phyloP scores from a whole-genome alignment of 495 filamentous ascomycete species.

The Xylaria flabelliformis region DNA sequence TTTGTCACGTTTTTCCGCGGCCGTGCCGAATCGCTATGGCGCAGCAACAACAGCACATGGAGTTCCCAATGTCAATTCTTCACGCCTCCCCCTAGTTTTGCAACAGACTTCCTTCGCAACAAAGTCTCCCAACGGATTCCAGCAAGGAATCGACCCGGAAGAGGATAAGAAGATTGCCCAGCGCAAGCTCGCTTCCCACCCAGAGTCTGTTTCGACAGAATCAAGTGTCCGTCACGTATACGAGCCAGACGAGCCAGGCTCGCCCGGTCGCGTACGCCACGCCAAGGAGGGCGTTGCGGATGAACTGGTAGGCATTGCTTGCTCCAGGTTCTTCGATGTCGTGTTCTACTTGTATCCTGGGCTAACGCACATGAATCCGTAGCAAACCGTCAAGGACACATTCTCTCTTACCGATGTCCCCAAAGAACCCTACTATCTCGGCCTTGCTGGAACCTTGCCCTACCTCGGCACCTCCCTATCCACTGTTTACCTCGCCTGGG shows the following conservation, averaged over 20 bases:
- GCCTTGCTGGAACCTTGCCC: slow-evolving; percentile 86
- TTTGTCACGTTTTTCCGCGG: slow-evolving; percentile 24
- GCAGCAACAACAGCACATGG: neutral
- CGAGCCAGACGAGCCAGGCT: slow-evolving; percentile 47
- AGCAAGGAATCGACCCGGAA: slow-evolving; percentile 57
- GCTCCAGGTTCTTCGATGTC: neutral
- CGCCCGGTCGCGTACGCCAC: slow-evolving; percentile 49
- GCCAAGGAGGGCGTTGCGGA: slow-evolving; percentile 71
- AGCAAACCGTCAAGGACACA: slow-evolving; percentile 87
- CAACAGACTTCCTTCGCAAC: slow-evolving; percentile 30
- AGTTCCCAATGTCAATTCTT: neutral
- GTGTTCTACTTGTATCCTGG: neutral
- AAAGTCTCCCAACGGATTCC: slow-evolving; percentile 35
- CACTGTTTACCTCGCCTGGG: slow-evolving; percentile 86
- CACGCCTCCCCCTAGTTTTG: neutral
- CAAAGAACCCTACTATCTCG: slow-evolving; percentile 78
- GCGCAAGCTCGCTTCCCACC: slow-evolving; percentile 59
- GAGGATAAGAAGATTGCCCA: slow-evolving; percentile 57
- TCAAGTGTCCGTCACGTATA: slow-evolving; percentile 65
- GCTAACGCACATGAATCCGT: slow-evolving; percentile 9
- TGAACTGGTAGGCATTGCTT: slow-evolving; percentile 70
- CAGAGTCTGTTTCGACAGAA: slow-evolving; percentile 62
- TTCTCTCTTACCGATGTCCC: slow-evolving; percentile 81
- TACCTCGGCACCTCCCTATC: slow-evolving; percentile 87
- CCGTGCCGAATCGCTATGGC: slow-evolving; percentile 11